Evolutionary conservation across 345 rosid genomes (phyloP).

Genomic region (Laguncularia racemosa): DNA sequence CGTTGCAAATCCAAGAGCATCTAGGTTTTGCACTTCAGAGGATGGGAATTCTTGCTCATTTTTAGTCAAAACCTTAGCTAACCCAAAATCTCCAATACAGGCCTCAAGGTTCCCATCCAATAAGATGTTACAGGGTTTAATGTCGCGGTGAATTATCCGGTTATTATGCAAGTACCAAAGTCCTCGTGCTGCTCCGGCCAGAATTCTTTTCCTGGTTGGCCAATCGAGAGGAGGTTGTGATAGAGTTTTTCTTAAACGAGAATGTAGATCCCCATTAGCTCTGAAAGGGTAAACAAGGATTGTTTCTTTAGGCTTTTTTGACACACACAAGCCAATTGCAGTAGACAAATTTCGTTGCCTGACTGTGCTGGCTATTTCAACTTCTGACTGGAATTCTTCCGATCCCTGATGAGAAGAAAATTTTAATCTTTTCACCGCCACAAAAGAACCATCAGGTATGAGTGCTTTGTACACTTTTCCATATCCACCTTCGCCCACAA

Average conservation of each 20-base stretch:
- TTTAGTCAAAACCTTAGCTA: background rate
- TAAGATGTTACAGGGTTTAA: no score
- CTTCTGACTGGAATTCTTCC: background rate
- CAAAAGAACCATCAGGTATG: constrained; percentile 4
- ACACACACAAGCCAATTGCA: background rate
- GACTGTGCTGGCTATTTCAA: background rate
- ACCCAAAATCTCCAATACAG: constrained; percentile 9
- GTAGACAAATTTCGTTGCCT: constrained; percentile 3
- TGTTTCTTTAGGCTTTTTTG: background rate
- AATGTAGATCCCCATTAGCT: background rate
- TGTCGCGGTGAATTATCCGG: no score
- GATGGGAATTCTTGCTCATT: no score
- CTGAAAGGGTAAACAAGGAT: background rate
- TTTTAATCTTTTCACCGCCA: background rate
- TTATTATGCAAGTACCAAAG: constrained; percentile 1
- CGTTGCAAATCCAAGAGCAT: background rate
- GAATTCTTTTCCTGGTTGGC: constrained; percentile 4
- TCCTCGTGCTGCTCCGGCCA: constrained; percentile 7
- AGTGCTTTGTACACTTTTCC: background rate
- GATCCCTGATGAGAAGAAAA: no score
- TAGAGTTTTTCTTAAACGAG: background rate
- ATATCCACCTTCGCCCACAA: constrained; percentile 6
- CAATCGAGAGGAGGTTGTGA: constrained; percentile 6
- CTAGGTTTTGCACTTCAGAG: background rate
- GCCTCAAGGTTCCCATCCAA: no score